These are phyloP conservation scores for Wilcoxina mikolae DNA, from an alignment of 495 filamentous ascomycete genomes.

Conservation along the genomic window DNA sequence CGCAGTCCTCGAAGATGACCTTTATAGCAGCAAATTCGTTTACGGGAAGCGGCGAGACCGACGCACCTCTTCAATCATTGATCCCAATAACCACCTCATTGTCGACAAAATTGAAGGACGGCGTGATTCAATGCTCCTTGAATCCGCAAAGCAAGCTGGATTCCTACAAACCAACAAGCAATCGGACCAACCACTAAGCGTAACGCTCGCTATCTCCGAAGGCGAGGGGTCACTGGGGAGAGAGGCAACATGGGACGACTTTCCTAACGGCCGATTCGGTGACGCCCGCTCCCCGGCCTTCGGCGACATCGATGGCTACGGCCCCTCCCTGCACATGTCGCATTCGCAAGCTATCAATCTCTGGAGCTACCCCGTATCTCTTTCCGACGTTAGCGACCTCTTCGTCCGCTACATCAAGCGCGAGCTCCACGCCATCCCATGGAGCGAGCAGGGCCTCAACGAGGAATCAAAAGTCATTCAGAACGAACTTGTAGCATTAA, in stretches of 20 bases:
- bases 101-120: constrained; percentile 42
- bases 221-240: constrained; percentile 78
- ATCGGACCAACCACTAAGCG: constrained; percentile 14
- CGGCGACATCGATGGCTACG: constrained; percentile 89
- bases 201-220: constrained; percentile 72
- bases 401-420: constrained; percentile 70
- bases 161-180: constrained; percentile 34
- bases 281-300: constrained; percentile 82
- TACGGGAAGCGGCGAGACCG: constrained; percentile 31
- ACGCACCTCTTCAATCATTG: constrained; percentile 40
- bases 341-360: constrained; percentile 59
- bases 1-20: constrained; percentile 36
- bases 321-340: constrained; percentile 74
- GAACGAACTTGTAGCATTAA: constrained; percentile 55
- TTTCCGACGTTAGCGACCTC: constrained; percentile 55
- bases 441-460: constrained; percentile 81
- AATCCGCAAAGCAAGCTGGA: constrained; percentile 48
- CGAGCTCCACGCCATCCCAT: constrained; percentile 63
- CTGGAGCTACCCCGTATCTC: constrained; percentile 62
- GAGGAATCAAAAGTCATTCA: constrained; percentile 71
- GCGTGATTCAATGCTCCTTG: constrained; percentile 45
- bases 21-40: constrained; percentile 31
- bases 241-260: constrained; percentile 98
- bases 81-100: constrained; percentile 72
- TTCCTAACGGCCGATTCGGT: constrained; percentile 92